Evolutionary conservation across 768 basidiomycete genomes (phyloP).

Genomic region (Tricholomella constricta): DNA sequence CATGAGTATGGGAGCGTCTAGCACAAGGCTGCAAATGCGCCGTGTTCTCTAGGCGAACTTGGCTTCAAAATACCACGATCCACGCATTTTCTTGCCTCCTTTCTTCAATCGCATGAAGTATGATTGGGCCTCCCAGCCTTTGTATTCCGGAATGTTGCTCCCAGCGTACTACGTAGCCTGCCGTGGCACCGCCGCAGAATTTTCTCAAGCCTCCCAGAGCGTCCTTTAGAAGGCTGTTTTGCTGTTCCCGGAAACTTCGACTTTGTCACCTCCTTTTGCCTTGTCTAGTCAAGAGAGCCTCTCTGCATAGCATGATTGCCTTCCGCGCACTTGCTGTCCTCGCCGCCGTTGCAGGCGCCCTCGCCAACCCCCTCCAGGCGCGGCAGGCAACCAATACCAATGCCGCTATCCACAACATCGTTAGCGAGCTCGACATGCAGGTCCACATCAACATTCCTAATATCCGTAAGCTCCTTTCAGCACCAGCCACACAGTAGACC

Average conservation of each 20-base stretch:
- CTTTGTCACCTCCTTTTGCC: neutral
- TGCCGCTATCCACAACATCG: conserved; percentile 24
- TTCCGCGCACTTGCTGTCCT: no score
- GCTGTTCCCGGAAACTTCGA: neutral
- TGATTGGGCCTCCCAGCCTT: conserved; percentile 15
- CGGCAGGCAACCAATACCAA: conserved; percentile 38
- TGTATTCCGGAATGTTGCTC: conserved; percentile 4
- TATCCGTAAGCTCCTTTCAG: no score
- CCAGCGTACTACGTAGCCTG: no score
- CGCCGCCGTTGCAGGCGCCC: no score
- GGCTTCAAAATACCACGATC: neutral
- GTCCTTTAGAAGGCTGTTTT: no score
- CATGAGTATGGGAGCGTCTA: conserved; percentile 5
- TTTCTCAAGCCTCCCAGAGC: conserved; percentile 17
- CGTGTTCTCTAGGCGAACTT: neutral
- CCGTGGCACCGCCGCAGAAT: no score
- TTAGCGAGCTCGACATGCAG: conserved; percentile 26
- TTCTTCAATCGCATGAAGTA: conserved; percentile 14
- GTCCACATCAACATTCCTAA: conserved; percentile 24
- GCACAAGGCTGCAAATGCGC: neutral
- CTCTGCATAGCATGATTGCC: no score
- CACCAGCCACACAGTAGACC: conserved; percentile 12
- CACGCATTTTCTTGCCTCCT: conserved; percentile 2
- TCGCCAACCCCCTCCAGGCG: no score
- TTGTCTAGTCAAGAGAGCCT: neutral